Evolutionary conservation across 345 rosid genomes (phyloP), one percentile per base, ranked within the genome.

Genomic region (Salix udensis): DNA sequence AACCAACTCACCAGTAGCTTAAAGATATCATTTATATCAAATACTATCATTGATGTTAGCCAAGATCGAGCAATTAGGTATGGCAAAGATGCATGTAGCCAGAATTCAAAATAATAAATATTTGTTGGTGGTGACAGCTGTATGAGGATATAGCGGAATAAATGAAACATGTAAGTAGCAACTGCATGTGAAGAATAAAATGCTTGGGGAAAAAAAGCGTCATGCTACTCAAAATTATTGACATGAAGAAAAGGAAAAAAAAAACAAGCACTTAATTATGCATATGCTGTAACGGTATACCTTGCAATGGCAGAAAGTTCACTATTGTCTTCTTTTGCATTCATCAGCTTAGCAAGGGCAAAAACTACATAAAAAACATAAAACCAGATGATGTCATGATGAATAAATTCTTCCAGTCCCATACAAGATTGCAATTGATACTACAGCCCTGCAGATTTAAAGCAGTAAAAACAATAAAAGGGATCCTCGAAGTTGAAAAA

Each of bases 251-350:
- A 6, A 53, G 37, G 50, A n/a, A 28, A 16, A 21, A 23, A 52
- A 60, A 39, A 18, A 58, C 60, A 39, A 67, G 19, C 21, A 40
- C 21, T 30, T 31, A 46, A 67, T 23, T 68, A 61, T 23, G 30
- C 14, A 18, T 13, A 7, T 37, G n/a, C 31, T 40, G 76, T 15
- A 53, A 8, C 44, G 58, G 55, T 70, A 24, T 87, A 96, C 99
- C 99, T 91, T 71, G 99, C 97, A 84, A 96, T 91, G 9, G 97
- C 97, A 84, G 99, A 96, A 83, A 96, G 99, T 74, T 91, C 85
- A 83, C 99, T 88, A 76, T 82, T 88, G 81, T 90, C 91, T 88
- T 90, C 98, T 77, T 87, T 85, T 53, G 88, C 92, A 81, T 96
- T 94, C 99, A 96, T 89, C 85, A 96, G 86, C 91, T 96, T 96